Evolutionary conservation across 1,284 basidiomycete genomes (phyloP).

Genomic region (Abortiporus biennis): DNA sequence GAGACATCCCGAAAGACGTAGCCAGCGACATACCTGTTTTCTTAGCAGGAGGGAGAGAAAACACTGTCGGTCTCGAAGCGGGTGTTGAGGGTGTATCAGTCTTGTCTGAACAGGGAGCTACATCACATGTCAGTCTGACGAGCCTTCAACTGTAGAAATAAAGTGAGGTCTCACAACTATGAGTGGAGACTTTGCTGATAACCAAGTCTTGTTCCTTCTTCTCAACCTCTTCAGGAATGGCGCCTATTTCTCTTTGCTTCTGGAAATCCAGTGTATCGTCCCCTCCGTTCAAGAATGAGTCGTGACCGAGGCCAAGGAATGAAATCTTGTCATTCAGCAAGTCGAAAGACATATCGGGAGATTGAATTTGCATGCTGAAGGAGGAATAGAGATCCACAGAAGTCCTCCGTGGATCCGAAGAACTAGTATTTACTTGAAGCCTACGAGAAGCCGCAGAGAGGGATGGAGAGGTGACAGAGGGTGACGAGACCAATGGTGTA

Average conservation of each 20-base stretch:
- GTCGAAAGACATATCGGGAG: constrained; percentile 54
- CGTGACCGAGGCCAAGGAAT: constrained; percentile 35
- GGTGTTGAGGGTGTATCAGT: too few relatives aligned
- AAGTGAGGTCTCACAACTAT: too few relatives aligned
- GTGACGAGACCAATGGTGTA: not conserved
- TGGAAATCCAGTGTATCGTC: constrained; percentile 17
- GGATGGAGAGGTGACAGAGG: constrained; percentile 4
- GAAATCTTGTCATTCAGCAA: constrained; percentile 59
- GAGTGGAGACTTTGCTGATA: too few relatives aligned
- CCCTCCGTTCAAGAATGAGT: constrained; percentile 24
- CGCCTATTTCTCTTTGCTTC: constrained; percentile 10
- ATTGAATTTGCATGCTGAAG: constrained; percentile 49
- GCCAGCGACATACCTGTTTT: too few relatives aligned
- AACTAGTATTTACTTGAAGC: constrained; percentile 8
- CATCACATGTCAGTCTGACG: too few relatives aligned
- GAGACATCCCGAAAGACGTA: too few relatives aligned
- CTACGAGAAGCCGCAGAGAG: constrained; percentile 4
- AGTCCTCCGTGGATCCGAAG: constrained; percentile 31
- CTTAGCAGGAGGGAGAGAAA: too few relatives aligned
- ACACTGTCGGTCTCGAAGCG: not conserved
- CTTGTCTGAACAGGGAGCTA: too few relatives aligned
- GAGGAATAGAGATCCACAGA: constrained; percentile 56
- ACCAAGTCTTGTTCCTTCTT: too few relatives aligned
- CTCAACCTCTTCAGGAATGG: constrained; percentile 9
- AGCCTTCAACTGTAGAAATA: too few relatives aligned